These are phyloP conservation scores for Carex scoparia DNA, from an alignment of 176 grass and related monocot species.

Conservation along the genomic window DNA sequence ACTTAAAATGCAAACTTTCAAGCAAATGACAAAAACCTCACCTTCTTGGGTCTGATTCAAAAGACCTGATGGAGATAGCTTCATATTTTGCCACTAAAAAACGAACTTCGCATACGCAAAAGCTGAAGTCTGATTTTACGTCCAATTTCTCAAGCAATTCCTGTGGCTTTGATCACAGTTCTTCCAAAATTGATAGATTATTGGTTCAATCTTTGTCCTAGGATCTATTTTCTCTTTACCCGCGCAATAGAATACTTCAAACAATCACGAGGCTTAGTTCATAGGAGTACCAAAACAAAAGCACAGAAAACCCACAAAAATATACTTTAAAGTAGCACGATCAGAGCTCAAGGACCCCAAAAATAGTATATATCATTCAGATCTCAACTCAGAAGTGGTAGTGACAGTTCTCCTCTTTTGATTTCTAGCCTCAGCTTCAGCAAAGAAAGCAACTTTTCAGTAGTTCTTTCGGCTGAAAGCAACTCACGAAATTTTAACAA, in stretches of 20 bases:
- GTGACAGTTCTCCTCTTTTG: not conserved
- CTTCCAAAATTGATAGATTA: not conserved
- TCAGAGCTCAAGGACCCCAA: not conserved
- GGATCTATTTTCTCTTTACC: not conserved
- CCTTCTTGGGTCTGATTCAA: constrained; percentile 38
- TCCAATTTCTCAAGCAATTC: constrained; percentile 17
- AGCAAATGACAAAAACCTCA: constrained; percentile 25
- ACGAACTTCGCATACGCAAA: not conserved
- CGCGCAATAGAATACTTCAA: not conserved
- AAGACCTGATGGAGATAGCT: constrained; percentile 35
- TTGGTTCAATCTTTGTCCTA: not conserved
- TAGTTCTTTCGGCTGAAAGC: not conserved
- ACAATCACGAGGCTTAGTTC: not conserved
- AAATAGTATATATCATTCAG: constrained; percentile 13
- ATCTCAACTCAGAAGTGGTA: constrained; percentile 20
- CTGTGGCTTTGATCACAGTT: not conserved
- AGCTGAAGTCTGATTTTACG: not conserved
- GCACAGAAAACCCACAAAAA: constrained; percentile 9
- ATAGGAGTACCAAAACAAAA: not conserved
- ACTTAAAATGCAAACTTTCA: not conserved
- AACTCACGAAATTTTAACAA: not conserved
- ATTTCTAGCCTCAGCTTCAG: constrained; percentile 2
- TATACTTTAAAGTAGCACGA: constrained; percentile 5
- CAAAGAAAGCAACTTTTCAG: constrained; percentile 14
- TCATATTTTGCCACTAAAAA: constrained; percentile 31